Evolutionary conservation across 306 rosid species (phyloP).

Genomic region (Trifolium repens): DNA sequence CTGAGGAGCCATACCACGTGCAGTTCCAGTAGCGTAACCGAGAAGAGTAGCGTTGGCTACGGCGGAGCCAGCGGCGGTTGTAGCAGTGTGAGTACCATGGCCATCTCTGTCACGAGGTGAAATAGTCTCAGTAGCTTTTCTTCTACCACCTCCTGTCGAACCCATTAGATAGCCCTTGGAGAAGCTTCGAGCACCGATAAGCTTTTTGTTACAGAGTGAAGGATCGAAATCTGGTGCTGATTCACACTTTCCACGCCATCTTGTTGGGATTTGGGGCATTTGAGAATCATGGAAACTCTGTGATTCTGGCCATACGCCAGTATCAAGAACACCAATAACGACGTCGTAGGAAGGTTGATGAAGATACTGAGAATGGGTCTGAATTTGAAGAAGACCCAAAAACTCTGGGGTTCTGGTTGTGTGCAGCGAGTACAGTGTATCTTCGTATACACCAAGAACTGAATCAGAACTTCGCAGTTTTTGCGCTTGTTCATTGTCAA

Average conservation of each 20-base stretch:
- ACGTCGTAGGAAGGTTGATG: conserved; percentile 68
- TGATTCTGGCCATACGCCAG: conserved; percentile 91
- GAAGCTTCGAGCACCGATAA: conserved; percentile 91
- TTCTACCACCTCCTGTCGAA: conserved; percentile 30
- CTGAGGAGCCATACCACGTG: conserved; percentile 75
- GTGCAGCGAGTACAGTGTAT: conserved; percentile 70
- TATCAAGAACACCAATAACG: conserved; percentile 76
- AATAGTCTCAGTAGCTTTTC: conserved; percentile 41
- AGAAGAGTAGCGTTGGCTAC: conserved; percentile 69
- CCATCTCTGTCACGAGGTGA: conserved; percentile 86
- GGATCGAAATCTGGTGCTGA: conserved; percentile 60
- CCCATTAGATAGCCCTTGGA: conserved; percentile 72
- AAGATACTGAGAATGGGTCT: conserved; percentile 47
- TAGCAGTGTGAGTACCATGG: conserved; percentile 89
- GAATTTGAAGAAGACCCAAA: conserved; percentile 59
- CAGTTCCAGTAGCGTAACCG: conserved; percentile 75
- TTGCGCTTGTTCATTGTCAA: conserved; percentile 53
- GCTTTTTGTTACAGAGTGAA: conserved; percentile 68
- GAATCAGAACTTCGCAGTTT: conserved; percentile 63
- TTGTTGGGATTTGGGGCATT: conserved; percentile 66
- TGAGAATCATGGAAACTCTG: conserved; percentile 73
- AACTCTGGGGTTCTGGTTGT: conserved; percentile 93
- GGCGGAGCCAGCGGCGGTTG: conserved; percentile 83
- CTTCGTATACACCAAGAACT: conserved; percentile 74
- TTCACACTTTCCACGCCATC: conserved; percentile 86